A percentile compares a stretch with the other conserved stretches of the same genome.
phyloP scores from a whole-genome alignment of 768 basidiomycete genomes.

The Suillus alpinus region DNA sequence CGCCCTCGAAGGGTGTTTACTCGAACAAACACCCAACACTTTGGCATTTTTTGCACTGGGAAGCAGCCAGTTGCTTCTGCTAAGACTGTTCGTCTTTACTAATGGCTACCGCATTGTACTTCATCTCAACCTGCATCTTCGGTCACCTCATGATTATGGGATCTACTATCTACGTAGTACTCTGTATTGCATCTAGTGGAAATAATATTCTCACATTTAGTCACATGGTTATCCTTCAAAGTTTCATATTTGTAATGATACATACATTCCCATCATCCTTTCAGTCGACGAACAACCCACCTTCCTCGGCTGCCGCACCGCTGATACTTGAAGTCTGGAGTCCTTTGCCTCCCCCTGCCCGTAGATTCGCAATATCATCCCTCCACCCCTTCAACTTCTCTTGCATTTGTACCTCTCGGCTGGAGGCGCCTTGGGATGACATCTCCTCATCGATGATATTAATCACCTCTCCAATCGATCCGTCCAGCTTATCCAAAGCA shows the following conservation, averaged over 20 bases:
- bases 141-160: not conserved
- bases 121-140: not conserved
- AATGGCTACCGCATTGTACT: not conserved
- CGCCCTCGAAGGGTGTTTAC: slow-evolving; percentile 10
- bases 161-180: too few species aligned
- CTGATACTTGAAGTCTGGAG: not conserved
- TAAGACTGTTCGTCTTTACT: too few species aligned
- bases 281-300: slow-evolving; percentile 28
- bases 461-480: slow-evolving; percentile 42
- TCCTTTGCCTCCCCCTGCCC: slow-evolving; percentile 3
- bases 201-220: not conserved
- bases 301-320: slow-evolving; percentile 13
- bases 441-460: slow-evolving; percentile 43
- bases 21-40: slow-evolving; percentile 21
- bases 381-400: slow-evolving; percentile 43
- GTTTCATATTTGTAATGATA: not conserved
- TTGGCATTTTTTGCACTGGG: slow-evolving; percentile 39
- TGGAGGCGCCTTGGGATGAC: slow-evolving; percentile 31
- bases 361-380: slow-evolving; percentile 36
- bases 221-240: not conserved
- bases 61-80: slow-evolving; percentile 13
- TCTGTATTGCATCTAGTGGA: not conserved
- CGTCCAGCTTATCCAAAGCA: slow-evolving; percentile 43
- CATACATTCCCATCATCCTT: not conserved
- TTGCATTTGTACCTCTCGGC: slow-evolving; percentile 33